Percentiles rank a stretch among this genome's conserved stretches.
Conservation (phyloP, 139 green algal genomes). For the Volvox africanus region DNA sequence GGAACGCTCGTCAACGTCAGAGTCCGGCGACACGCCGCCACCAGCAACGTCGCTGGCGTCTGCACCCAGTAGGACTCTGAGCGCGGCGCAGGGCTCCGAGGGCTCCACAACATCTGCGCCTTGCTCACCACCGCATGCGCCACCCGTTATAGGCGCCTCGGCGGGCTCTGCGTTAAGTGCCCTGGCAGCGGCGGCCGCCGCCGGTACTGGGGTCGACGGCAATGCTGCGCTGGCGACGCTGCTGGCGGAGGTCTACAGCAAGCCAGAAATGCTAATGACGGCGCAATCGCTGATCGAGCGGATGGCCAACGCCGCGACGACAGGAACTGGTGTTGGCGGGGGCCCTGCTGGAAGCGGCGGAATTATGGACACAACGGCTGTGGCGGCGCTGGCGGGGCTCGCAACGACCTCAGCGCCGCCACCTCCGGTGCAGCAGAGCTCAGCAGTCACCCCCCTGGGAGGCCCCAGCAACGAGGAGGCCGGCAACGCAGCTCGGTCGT, state of each 20-base stretch:
- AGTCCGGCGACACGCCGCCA: neutral
- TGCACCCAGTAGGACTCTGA: neutral
- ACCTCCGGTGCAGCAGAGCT: neutral
- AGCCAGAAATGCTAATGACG: slow-evolving; percentile 17
- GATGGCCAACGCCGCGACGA: neutral
- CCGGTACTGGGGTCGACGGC: neutral
- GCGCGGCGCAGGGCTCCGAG: neutral
- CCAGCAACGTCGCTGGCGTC: neutral
- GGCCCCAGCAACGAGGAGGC: neutral
- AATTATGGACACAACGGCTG: neutral
- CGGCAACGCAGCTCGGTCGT: neutral
- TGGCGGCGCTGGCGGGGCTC: slow-evolving; percentile 11
- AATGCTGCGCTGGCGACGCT: slow-evolving; percentile 11
- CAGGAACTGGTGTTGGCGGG: neutral
- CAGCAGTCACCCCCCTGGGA: neutral
- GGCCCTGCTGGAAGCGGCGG: neutral
- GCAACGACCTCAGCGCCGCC: neutral
- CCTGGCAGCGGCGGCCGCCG: neutral
- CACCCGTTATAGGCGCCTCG: neutral
- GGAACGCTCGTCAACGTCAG: neutral
- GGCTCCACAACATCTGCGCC: neutral
- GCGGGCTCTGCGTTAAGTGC: neutral
- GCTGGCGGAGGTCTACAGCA: slow-evolving; percentile 32
- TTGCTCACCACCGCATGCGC: neutral
- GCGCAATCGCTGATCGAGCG: slow-evolving; percentile 27